A percentile compares a stretch with the other conserved stretches of the same genome.
These are phyloP conservation scores for Hysterangium stoloniferum DNA, from an alignment of 768 basidiomycete genomes.

Conservation along the genomic window DNA sequence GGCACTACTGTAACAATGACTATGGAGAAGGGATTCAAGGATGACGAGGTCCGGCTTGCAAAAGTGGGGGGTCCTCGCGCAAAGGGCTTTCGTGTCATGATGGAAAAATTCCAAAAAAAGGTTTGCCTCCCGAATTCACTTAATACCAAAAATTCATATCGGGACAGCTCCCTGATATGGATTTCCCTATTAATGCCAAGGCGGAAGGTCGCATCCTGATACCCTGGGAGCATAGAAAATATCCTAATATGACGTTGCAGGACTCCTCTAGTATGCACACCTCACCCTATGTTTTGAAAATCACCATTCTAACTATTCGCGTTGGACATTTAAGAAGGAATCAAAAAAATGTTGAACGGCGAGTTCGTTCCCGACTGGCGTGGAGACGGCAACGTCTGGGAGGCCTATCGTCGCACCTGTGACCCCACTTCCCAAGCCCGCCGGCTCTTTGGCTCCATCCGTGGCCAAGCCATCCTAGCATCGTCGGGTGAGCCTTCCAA, in stretches of 20 bases:
- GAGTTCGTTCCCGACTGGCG: conserved; percentile 82
- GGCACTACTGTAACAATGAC: conserved; percentile 57
- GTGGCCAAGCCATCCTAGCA: conserved; percentile 23
- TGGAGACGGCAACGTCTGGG: conserved; percentile 83
- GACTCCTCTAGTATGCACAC: conserved; percentile 26
- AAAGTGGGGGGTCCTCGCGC: conserved; percentile 53
- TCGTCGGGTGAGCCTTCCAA: background rate
- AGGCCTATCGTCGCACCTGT: conserved; percentile 88
- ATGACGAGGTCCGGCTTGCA: conserved; percentile 41
- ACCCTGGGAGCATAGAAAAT: conserved; percentile 77
- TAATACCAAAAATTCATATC: conserved; percentile 8
- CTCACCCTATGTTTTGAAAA: background rate
- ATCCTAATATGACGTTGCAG: conserved; percentile 57
- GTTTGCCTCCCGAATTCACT: conserved; percentile 36
- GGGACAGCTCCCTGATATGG: conserved; percentile 81
- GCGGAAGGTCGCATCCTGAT: conserved; percentile 91
- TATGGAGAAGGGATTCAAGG: conserved; percentile 45
- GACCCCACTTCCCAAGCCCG: conserved; percentile 71
- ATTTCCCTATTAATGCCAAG: conserved; percentile 88
- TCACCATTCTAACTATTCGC: background rate
- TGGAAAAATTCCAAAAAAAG: conserved; percentile 57
- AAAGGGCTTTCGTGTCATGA: conserved; percentile 66
- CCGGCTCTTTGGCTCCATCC: conserved; percentile 72
- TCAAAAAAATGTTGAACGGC: conserved; percentile 47
- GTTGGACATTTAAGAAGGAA: conserved; percentile 31